Evolutionary conservation across 768 basidiomycete species (phyloP).

Genomic region (Boletellus ananiceps): DNA sequence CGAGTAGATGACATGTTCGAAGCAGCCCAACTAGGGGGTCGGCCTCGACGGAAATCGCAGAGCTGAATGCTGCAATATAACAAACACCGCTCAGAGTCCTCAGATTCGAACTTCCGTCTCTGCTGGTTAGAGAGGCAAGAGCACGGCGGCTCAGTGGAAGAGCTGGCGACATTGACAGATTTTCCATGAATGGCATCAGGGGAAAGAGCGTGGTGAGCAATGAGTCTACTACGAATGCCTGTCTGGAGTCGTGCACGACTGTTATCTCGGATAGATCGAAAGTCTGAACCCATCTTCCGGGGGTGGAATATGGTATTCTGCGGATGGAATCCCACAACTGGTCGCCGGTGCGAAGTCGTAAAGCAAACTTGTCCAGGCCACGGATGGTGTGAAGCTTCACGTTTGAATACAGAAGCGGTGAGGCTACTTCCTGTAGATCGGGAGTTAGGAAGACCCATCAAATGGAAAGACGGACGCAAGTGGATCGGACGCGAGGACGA

Average conservation of each 20-base stretch:
- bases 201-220: conserved; percentile 63
- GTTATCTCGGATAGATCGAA: conserved; percentile 64
- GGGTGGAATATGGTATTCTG: conserved; percentile 80
- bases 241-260: conserved; percentile 38
- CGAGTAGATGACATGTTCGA: conserved; percentile 50
- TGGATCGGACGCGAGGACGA: background rate
- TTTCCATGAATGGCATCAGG: conserved; percentile 58
- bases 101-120: conserved; percentile 49
- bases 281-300: conserved; percentile 79
- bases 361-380: conserved; percentile 53
- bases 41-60: conserved; percentile 29
- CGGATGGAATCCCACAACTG: conserved; percentile 85
- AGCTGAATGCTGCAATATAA: conserved; percentile 38
- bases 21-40: conserved; percentile 60
- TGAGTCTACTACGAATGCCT: conserved; percentile 55
- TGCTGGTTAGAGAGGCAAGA: conserved; percentile 45
- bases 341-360: conserved; percentile 58
- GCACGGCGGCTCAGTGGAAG: conserved; percentile 60
- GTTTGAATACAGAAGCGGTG: conserved; percentile 63
- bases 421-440: conserved; percentile 49
- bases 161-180: conserved; percentile 49
- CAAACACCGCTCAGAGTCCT: conserved; percentile 51
- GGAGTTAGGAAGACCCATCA: conserved; percentile 13
- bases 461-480: background rate
- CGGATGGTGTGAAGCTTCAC: conserved; percentile 42